A percentile compares a stretch with the other conserved stretches of the same genome.
phyloP scores from a whole-genome alignment of 331 rosid genomes.

The Malus hybrid region DNA sequence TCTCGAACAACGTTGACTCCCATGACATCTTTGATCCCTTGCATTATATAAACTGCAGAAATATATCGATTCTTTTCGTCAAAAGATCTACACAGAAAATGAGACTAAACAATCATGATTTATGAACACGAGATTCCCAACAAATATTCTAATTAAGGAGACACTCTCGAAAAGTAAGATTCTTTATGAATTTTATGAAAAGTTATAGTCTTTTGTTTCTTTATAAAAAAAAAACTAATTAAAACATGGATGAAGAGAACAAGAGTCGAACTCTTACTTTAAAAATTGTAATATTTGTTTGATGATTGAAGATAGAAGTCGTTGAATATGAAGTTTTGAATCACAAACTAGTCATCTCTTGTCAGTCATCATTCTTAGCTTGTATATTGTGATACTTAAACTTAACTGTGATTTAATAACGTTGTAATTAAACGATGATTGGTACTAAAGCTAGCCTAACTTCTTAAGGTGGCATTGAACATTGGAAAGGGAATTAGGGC shows the following conservation, averaged over 20 bases:
- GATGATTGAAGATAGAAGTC: too few species aligned
- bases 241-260: background rate
- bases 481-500: background rate
- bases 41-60: background rate
- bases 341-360: too few species aligned
- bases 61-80: background rate
- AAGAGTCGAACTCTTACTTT: background rate
- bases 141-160: background rate
- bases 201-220: too few species aligned
- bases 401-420: background rate
- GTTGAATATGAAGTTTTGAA: too few species aligned
- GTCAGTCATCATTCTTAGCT: background rate
- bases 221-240: too few species aligned
- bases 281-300: too few species aligned
- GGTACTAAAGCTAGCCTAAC: too few species aligned
- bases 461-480: background rate
- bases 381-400: background rate
- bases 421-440: too few species aligned
- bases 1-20: background rate
- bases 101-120: background rate
- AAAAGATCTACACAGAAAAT: background rate
- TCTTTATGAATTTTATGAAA: background rate
- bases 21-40: background rate
- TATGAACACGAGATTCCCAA: background rate
- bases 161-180: too few species aligned